Percentiles rank a stretch among this genome's conserved stretches.
phyloP scores from a whole-genome alignment of 805 yeast genomes.

The Candida railenensis region DNA sequence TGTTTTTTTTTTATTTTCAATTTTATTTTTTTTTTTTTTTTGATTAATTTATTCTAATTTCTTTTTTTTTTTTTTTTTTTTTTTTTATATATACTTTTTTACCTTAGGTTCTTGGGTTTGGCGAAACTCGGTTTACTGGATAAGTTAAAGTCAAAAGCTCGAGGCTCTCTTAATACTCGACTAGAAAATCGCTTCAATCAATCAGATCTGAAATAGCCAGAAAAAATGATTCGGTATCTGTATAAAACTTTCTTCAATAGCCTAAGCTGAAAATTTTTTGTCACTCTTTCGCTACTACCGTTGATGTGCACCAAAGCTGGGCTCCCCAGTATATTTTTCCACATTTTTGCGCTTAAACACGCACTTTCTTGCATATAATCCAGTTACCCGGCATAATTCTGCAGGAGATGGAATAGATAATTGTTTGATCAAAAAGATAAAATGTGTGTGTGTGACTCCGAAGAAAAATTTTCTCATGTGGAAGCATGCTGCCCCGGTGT shows the following conservation, averaged over 20 bases:
- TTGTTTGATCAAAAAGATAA: conserved; percentile 8
- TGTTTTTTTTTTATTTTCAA: no score
- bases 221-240: no score
- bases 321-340: background rate
- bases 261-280: no score
- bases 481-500: background rate
- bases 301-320: background rate
- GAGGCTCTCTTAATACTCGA: no score
- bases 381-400: conserved; percentile 3
- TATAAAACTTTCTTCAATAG: no score
- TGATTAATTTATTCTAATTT: no score
- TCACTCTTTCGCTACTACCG: background rate
- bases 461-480: background rate
- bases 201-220: no score
- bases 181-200: no score
- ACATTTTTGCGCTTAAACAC: background rate
- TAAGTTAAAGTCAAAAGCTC: no score
- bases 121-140: background rate
- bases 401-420: conserved; percentile 7
- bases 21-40: conserved; percentile 1
- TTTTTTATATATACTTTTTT: no score
- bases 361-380: background rate
- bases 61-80: no score
- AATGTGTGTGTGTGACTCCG: background rate
- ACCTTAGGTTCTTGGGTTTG: background rate